These are phyloP conservation scores for Talaromyces albobiverticillius DNA, from an alignment of 2,329 filamentous ascomycete genomes.

Conservation along the genomic window DNA sequence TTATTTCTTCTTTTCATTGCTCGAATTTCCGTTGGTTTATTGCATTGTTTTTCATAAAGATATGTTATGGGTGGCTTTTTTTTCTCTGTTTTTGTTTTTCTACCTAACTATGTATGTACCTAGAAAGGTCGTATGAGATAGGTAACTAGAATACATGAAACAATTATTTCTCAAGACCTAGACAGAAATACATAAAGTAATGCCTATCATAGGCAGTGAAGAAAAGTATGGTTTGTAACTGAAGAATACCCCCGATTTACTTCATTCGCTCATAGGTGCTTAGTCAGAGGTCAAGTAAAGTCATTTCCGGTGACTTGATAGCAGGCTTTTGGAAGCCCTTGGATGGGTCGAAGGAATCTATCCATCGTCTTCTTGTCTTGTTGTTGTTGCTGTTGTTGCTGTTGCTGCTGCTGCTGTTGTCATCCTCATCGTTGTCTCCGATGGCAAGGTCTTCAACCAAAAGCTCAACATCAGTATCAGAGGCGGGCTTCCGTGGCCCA, in stretches of 20 bases:
- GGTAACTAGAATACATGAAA: too few species aligned
- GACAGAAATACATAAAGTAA: too few species aligned
- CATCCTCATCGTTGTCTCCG: not conserved
- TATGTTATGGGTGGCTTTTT: not conserved
- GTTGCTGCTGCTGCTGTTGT: not conserved
- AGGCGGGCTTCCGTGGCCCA: not conserved
- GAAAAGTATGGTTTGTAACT: too few species aligned
- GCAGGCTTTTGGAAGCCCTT: not conserved
- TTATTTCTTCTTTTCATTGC: not conserved
- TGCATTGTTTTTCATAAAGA: not conserved
- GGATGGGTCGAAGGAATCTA: not conserved
- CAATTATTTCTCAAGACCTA: too few species aligned
- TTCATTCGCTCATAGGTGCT: not conserved
- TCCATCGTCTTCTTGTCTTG: not conserved
- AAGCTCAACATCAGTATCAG: not conserved
- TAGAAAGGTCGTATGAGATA: too few species aligned
- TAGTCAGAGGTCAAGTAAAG: constrained; percentile 2
- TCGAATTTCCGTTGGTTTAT: not conserved
- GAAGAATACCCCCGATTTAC: too few species aligned
- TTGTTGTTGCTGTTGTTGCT: not conserved
- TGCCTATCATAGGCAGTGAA: too few species aligned
- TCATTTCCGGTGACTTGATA: not conserved
- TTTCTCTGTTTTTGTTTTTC: not conserved
- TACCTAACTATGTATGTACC: not conserved
- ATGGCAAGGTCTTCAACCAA: not conserved